Evolutionary conservation across 169 alveolate genomes (phyloP).

Genomic region (Eimeria praecox): DNA sequence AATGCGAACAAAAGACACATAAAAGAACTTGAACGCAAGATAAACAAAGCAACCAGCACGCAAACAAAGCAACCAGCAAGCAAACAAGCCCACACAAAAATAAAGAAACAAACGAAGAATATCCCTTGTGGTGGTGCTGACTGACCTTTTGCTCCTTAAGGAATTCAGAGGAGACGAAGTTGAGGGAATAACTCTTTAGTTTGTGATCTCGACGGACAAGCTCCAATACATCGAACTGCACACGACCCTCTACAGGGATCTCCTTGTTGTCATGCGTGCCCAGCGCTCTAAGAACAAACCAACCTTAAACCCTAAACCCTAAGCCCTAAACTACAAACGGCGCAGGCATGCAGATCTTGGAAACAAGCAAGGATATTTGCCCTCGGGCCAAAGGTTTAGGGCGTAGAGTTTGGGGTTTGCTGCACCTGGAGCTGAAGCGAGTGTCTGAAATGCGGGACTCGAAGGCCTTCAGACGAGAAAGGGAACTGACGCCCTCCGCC

Average conservation of each 20-base stretch:
- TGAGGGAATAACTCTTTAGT: constrained; percentile 97
- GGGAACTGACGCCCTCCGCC: constrained; percentile 88
- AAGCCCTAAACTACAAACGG: background rate
- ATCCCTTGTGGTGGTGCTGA: background rate
- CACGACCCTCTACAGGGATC: constrained; percentile 95
- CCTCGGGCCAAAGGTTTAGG: background rate
- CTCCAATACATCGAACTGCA: constrained; percentile 97
- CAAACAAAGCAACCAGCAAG: background rate
- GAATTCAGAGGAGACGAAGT: constrained; percentile 98
- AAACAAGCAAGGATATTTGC: background rate
- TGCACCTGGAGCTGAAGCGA: constrained; percentile 67
- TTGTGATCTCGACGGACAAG: constrained; percentile 98
- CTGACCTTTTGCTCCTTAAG: constrained; percentile 96
- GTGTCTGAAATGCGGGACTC: constrained; percentile 65
- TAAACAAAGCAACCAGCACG: too few species aligned
- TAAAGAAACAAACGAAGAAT: background rate
- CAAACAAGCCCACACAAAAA: background rate
- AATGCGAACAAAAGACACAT: too few species aligned
- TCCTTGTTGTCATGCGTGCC: constrained; percentile 83
- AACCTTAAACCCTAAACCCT: background rate
- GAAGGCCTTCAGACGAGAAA: constrained; percentile 51
- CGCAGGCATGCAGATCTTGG: background rate
- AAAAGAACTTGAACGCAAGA: background rate
- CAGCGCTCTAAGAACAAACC: constrained; percentile 29
- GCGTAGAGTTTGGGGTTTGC: background rate